Evolutionary conservation across 163 green algal genomes (phyloP).

Genomic region (Scenedesmus sp.): DNA sequence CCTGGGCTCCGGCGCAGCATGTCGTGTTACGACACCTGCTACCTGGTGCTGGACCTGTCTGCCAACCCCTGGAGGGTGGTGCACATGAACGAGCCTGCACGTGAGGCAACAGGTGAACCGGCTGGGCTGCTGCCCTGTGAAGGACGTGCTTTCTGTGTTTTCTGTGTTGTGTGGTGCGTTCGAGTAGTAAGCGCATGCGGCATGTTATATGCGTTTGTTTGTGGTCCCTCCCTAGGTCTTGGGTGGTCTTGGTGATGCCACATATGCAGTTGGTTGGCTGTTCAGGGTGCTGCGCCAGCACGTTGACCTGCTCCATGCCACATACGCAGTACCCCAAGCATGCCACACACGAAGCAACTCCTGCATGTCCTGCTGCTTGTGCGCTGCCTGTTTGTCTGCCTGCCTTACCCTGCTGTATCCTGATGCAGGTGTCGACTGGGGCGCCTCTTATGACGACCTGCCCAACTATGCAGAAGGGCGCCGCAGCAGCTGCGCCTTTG

Average conservation of each 20-base stretch:
- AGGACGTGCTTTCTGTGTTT: no score
- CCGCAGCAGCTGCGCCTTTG: not conserved
- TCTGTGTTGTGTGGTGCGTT: no score
- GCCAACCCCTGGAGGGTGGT: constrained; percentile 41
- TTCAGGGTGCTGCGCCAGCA: no score
- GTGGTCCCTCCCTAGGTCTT: no score
- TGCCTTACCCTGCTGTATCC: not conserved
- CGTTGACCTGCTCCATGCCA: no score
- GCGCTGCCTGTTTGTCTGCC: not conserved
- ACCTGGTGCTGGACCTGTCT: constrained; percentile 44
- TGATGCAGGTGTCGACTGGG: constrained; percentile 35
- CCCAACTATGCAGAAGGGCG: constrained; percentile 8
- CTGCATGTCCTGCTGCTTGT: not conserved
- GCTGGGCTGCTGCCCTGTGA: not conserved
- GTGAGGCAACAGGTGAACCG: constrained; percentile 18
- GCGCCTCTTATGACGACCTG: constrained; percentile 38
- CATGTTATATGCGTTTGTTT: no score
- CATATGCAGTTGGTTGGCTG: no score
- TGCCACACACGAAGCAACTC: no score
- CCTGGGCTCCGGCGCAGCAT: not conserved
- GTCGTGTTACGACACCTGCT: constrained; percentile 1
- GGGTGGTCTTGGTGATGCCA: no score
- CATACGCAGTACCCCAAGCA: no score
- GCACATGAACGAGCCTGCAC: constrained; percentile 51
- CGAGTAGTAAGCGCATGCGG: no score